These are phyloP conservation scores for Cunninghamia lanceolata DNA, from an alignment of 75 land plant genomes.

Conservation along the genomic window DNA sequence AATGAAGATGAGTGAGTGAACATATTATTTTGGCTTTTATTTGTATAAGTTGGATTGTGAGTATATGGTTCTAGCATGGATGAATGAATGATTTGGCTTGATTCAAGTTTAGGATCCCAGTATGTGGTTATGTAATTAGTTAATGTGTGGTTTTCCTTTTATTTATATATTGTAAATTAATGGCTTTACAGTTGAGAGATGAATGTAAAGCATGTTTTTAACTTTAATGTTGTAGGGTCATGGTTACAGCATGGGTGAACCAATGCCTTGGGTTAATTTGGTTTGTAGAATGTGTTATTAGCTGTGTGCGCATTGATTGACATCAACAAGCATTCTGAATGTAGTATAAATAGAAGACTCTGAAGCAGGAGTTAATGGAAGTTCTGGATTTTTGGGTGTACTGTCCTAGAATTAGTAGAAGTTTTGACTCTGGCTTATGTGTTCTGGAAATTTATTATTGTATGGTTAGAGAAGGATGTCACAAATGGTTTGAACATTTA, in stretches of 20 bases:
- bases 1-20: background rate
- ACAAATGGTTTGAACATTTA: background rate
- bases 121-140: background rate
- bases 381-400: background rate
- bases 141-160: background rate
- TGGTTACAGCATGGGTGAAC: background rate
- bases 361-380: background rate
- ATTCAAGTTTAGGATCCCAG: background rate
- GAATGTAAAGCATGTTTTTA: background rate
- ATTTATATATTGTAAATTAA: background rate
- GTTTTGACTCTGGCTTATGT: background rate
- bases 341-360: background rate
- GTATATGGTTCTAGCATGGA: background rate
- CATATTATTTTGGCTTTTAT: background rate
- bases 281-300: background rate
- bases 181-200: background rate
- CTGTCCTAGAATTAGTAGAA: background rate
- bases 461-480: background rate
- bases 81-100: background rate
- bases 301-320: background rate
- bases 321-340: background rate
- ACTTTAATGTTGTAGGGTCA: background rate
- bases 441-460: background rate
- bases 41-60: background rate
- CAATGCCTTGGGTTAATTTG: background rate